These are phyloP conservation scores for Spongispora temasekensis DNA, from an alignment of 1,284 basidiomycete genomes.

Conservation along the genomic window DNA sequence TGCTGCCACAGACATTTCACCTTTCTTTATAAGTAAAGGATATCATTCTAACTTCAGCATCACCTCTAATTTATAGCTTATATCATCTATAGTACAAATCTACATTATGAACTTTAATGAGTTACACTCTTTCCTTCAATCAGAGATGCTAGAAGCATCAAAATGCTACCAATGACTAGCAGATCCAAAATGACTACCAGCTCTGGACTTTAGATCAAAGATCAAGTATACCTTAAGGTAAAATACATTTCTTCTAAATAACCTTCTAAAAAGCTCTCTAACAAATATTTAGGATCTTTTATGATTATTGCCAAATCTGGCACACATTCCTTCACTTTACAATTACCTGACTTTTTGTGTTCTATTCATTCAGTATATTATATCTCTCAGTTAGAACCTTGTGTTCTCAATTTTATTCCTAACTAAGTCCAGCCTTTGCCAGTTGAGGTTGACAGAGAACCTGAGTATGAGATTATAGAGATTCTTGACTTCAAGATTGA, in stretches of 20 bases:
- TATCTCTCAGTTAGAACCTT: background rate
- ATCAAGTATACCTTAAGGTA: too few relatives aligned
- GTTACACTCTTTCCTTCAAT: background rate
- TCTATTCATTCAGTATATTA: too few relatives aligned
- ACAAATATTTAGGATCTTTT: too few relatives aligned
- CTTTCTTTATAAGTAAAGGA: background rate
- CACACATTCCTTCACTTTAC: too few relatives aligned
- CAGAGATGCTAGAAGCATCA: too few relatives aligned
- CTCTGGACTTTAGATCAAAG: background rate
- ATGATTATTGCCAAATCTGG: too few relatives aligned
- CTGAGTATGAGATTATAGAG: constrained; percentile 1
- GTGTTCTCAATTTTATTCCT: background rate
- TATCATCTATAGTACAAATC: too few relatives aligned
- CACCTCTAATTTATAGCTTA: too few relatives aligned
- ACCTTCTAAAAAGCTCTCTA: too few relatives aligned
- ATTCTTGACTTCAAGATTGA: constrained; percentile 6
- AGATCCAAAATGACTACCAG: background rate
- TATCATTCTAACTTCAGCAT: background rate
- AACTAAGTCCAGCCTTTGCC: background rate
- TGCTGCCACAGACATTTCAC: background rate
- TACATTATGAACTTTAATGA: background rate
- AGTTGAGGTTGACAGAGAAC: background rate
- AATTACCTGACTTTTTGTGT: too few relatives aligned
- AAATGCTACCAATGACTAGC: too few relatives aligned
- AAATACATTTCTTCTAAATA: too few relatives aligned